Evolutionary conservation across 768 basidiomycete genomes (phyloP).

Genomic region (Leucosporidium scottii): DNA sequence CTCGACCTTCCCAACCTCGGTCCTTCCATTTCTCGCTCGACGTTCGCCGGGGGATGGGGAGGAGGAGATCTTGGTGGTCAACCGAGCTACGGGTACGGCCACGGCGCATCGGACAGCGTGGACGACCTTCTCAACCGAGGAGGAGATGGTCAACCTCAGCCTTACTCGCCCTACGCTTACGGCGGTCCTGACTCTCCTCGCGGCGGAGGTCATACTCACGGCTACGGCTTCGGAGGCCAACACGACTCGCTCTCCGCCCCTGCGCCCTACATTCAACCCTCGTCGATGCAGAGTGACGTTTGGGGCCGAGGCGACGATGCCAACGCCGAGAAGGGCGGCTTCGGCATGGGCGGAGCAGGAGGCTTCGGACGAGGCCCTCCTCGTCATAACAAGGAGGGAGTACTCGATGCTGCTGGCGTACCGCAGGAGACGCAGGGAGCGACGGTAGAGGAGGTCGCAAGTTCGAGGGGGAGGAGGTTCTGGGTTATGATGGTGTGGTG

Average conservation of each 20-base stretch:
- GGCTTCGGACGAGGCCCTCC: slow-evolving; percentile 10
- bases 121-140: slow-evolving; percentile 18
- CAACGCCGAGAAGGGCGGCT: background rate
- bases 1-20: background rate
- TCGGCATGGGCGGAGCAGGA: slow-evolving; percentile 10
- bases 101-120: slow-evolving; percentile 21
- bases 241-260: slow-evolving; percentile 14
- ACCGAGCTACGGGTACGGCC: background rate
- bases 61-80: background rate
- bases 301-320: slow-evolving; percentile 13
- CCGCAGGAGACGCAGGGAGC: slow-evolving; percentile 31
- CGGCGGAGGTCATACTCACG: background rate
- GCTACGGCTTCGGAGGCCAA: background rate
- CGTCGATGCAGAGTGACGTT: slow-evolving; percentile 21
- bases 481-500: slow-evolving; percentile 85
- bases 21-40: no score
- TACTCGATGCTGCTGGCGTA: slow-evolving; percentile 25
- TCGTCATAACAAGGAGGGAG: slow-evolving; percentile 16
- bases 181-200: background rate
- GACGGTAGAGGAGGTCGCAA: slow-evolving; percentile 28
- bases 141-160: background rate
- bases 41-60: slow-evolving; percentile 4
- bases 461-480: slow-evolving; percentile 15
- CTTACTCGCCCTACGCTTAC: background rate
- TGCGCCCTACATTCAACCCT: slow-evolving; percentile 25